A percentile compares a stretch with the other conserved stretches of the same genome.
phyloP scores from a whole-genome alignment of 139 green algal genomes.

The Coelastrella sp. region DNA sequence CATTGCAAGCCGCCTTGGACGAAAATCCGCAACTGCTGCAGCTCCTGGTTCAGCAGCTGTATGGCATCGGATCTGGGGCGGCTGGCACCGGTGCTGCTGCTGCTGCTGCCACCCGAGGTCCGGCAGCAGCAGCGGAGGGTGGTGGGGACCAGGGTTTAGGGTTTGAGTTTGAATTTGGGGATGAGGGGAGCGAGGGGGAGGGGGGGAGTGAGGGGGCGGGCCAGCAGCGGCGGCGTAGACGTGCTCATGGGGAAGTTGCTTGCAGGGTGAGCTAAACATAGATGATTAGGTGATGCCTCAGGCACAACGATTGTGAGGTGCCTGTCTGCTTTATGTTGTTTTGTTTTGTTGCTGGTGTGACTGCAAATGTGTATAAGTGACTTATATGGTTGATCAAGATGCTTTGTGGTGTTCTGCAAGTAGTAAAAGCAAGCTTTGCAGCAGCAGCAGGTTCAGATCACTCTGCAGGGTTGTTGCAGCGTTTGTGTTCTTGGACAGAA shows the following conservation, averaged over 20 bases:
- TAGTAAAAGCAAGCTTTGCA: too few relatives aligned
- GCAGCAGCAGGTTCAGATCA: too few relatives aligned
- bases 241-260: slow-evolving; percentile 49
- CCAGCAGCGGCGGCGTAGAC: background rate
- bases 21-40: slow-evolving; percentile 65
- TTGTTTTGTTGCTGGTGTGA: too few relatives aligned
- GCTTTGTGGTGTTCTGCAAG: too few relatives aligned
- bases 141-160: too few relatives aligned
- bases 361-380: too few relatives aligned
- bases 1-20: slow-evolving; percentile 51
- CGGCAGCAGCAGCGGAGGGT: background rate
- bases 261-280: slow-evolving; percentile 47
- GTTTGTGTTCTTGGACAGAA: too few relatives aligned
- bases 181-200: background rate
- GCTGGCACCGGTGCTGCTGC: background rate
- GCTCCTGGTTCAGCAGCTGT: slow-evolving; percentile 57
- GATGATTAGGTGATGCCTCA: too few relatives aligned
- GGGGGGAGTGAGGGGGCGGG: background rate
- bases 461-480: too few relatives aligned
- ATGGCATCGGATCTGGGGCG: slow-evolving; percentile 44
- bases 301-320: too few relatives aligned
- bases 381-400: too few relatives aligned
- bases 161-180: background rate
- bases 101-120: background rate
- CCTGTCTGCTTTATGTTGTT: too few relatives aligned